Evolutionary conservation across 1,284 basidiomycete genomes (phyloP), one percentile per base, ranked within the genome.

Genomic region (Sphagnurus paluster): DNA sequence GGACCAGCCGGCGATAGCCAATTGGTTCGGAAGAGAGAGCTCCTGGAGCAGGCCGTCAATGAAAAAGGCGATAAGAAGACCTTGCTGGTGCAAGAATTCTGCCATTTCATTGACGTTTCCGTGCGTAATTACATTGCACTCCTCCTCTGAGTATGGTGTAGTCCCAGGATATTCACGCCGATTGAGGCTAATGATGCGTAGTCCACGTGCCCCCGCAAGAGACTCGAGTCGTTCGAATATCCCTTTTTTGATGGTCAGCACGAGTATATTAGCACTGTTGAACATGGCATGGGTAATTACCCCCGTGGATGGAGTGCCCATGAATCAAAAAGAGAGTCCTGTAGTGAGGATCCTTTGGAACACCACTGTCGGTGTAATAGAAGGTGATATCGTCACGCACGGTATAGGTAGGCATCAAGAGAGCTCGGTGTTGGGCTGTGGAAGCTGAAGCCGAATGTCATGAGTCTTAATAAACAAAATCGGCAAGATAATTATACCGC

Each of bases 121-220:
- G 0, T 39, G 34, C 0, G 14, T n/a, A 5, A 62, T 43, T 6
- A 23, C 36, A 8, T 34, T 30, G 11, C 54, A 28, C 29, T 62
- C 60, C 24, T 55, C 42, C 11, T 37, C 33, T 8, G 49, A 50
- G 14, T 54, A 58, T 2, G 55, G 56, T 7, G 56, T 59, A 8
- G 57, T 51, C 5, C 54, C 59, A 8, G 53, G 56, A 42, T 62
- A 62, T 36, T 56, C 55, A 9, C 58, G 52, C 9, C 59, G 47
- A 42, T 59, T 62, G 26, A 61, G 19, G 30, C 42, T 47, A 19
- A 62, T 52, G 16, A 56, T 37, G 21, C 60, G 58, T 16, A 61
- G n/a, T 8, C 32, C 41, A 23, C 47, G 52, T 5, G 52, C 17
- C 5, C 28, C 10, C 3, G 55, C 59, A 3, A 56, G 13, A 3